Base-by-base conservation (phyloP, 2,329 filamentous ascomycete species). In the Sclerotinia subarctica region DNA sequence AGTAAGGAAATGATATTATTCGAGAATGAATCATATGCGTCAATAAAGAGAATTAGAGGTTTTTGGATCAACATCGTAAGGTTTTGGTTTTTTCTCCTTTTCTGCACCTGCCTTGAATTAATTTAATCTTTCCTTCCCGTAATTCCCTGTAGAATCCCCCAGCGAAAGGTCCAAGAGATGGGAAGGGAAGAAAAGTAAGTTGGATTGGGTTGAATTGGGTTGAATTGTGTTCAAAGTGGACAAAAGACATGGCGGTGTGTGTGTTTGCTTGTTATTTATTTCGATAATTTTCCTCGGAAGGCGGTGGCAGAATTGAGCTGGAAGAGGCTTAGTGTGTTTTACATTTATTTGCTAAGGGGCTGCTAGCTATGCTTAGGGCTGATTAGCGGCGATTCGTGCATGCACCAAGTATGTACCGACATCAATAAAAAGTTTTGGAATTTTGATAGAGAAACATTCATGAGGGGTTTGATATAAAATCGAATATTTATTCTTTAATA, bases 1-100 rank as follows among this genome's bases (percentile, higher is more conserved):
- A 98, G 84, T 46, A 97, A 86, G 7, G 91, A 89, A 65, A 96
- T 88, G 75, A 98, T 95, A 80, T 97, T 98, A 80, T 96, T 94
- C 67, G 93, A 92, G 80, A 97, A 99, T 53, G 94, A 97, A 81
- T 99, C 95, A 80, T 96, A 96, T 70, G 94, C 94, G 78, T 98
- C 95, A 73, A 99, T 84, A 80, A 96, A 97, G 71, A 98, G 86
- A 70, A 98, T 90, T 24, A 73, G 68, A 53, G 77, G 74, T 69
- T 77, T 76, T 10, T 70, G 65, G 19, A 70, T 68, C 60, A 66
- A 64, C 76, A 77, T 77, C 68, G 69, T 74, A 66, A 75, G 21
- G 21, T 29, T 11, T 11, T 57, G 11, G 15, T 5, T 42, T 17
- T 13, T 38, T 17, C 21, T 13, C 7, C 19, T 29, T 35, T 26